These are phyloP conservation scores for Durio zibethinus DNA, from an alignment of 345 rosid genomes.

Conservation along the genomic window DNA sequence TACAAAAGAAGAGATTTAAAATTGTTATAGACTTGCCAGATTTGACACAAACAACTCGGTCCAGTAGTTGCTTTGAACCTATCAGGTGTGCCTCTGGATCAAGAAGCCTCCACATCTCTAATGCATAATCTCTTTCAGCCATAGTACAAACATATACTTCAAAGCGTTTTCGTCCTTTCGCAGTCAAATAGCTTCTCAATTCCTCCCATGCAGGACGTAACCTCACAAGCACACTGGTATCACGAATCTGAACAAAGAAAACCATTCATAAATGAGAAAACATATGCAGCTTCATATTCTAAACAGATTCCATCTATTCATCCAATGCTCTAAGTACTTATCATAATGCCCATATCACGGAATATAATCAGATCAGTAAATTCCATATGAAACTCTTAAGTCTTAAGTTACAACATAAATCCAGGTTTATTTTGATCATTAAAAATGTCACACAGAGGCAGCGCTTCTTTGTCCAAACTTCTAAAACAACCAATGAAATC, in stretches of 20 bases:
- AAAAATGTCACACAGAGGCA: not conserved
- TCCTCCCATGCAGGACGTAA: constrained; percentile 99
- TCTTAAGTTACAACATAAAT: not conserved
- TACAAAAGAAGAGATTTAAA: constrained; percentile 3
- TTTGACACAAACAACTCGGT: constrained; percentile 92
- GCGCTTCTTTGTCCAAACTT: not conserved
- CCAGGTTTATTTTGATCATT: not conserved
- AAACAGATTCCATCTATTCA: not conserved
- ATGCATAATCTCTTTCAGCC: constrained; percentile 99
- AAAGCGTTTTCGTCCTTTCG: constrained; percentile 91
- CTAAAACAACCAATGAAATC: not conserved
- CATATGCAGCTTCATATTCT: not conserved
- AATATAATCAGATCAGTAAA: not conserved
- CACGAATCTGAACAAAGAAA: constrained; percentile 67
- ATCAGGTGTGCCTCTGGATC: constrained; percentile 87
- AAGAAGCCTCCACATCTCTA: constrained; percentile 99
- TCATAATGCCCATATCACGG: not conserved
- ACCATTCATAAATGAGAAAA: constrained; percentile 10
- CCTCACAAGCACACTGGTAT: constrained; percentile 99
- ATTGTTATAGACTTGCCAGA: constrained; percentile 49
- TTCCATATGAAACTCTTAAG: not conserved
- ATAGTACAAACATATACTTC: constrained; percentile 99
- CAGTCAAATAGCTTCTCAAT: constrained; percentile 83
- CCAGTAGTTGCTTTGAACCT: constrained; percentile 60
- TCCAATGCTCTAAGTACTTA: not conserved